phyloP scores from a whole-genome alignment of 73 alveolate genomes.

The Symbiodinium natans region DNA sequence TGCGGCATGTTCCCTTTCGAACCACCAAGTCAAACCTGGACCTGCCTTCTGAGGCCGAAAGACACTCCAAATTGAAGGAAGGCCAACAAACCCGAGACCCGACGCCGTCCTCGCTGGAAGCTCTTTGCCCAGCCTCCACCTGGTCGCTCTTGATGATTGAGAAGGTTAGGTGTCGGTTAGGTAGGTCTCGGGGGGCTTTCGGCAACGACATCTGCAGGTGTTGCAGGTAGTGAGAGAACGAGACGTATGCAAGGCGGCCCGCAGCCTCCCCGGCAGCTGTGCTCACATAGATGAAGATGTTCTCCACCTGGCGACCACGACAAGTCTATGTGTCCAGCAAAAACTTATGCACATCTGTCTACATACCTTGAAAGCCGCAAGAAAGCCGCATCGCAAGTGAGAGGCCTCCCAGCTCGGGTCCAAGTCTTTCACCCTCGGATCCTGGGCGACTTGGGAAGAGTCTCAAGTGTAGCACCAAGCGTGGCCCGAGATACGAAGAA shows the following conservation, averaged over 20 bases:
- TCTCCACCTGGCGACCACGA: constrained; percentile 38
- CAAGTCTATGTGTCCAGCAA: too few relatives aligned
- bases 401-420: constrained; percentile 87
- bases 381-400: too few relatives aligned
- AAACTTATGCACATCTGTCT: too few relatives aligned
- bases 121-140: not conserved
- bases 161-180: too few relatives aligned
- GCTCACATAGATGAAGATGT: constrained; percentile 51
- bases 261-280: constrained; percentile 70
- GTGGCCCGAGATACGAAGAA: not conserved
- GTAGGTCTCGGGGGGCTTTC: too few relatives aligned
- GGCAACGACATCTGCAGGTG: too few relatives aligned
- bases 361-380: too few relatives aligned
- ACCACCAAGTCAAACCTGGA: not conserved
- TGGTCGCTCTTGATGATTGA: not conserved
- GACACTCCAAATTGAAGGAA: not conserved
- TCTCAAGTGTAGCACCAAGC: not conserved
- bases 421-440: constrained; percentile 26
- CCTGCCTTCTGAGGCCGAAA: not conserved
- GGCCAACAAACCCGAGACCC: not conserved
- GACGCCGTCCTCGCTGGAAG: not conserved
- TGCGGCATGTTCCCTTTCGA: too few relatives aligned
- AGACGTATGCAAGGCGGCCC: too few relatives aligned
- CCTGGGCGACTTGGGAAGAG: not conserved
- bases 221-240: too few relatives aligned